Conservation (phyloP, 208 protist genomes). For the Wallacemonas collosoma region DNA sequence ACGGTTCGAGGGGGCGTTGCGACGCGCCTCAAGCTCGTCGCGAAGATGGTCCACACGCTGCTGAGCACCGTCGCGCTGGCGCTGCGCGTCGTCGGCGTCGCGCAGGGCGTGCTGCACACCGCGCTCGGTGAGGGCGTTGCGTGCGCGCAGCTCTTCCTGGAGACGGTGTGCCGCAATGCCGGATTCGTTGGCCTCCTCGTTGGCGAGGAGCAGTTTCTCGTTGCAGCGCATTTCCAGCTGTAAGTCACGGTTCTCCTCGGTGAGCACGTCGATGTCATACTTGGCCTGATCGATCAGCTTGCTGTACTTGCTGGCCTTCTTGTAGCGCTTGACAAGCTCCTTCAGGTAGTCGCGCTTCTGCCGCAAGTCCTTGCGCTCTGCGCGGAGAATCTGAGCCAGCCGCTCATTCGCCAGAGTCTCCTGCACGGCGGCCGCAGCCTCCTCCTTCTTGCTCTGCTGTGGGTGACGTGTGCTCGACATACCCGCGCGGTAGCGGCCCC, state of each 20-base stretch:
- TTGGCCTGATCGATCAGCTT: slow-evolving; percentile 49
- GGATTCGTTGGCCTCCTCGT: slow-evolving; percentile 29
- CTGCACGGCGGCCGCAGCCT: slow-evolving; percentile 37
- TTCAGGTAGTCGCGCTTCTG: slow-evolving; percentile 45
- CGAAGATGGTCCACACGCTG: slow-evolving; percentile 43
- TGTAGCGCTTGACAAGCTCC: slow-evolving; percentile 39
- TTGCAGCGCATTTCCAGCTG: slow-evolving; percentile 72
- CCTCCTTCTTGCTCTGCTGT: slow-evolving; percentile 26
- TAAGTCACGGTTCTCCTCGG: slow-evolving; percentile 58
- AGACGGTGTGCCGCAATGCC: slow-evolving; percentile 44
- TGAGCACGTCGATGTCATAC: slow-evolving; percentile 51
- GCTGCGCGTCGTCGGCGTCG: slow-evolving; percentile 52
- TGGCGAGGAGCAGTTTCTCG: slow-evolving; percentile 69
- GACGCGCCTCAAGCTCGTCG: slow-evolving; percentile 25
- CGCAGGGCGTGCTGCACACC: slow-evolving; percentile 52
- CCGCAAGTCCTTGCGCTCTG: slow-evolving; percentile 49
- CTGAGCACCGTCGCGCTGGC: slow-evolving; percentile 42
- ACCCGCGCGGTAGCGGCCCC: slow-evolving; percentile 28
- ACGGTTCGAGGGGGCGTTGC: slow-evolving; percentile 8
- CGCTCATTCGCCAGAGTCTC: slow-evolving; percentile 41
- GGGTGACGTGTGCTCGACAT: slow-evolving; percentile 23
- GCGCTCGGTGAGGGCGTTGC: slow-evolving; percentile 62
- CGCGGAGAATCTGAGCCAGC: slow-evolving; percentile 41
- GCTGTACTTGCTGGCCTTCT: slow-evolving; percentile 44
- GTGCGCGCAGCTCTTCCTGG: slow-evolving; percentile 62